Evolutionary conservation across 140 eudicot species (phyloP).

Genomic region (Erigeron philadelphicus): DNA sequence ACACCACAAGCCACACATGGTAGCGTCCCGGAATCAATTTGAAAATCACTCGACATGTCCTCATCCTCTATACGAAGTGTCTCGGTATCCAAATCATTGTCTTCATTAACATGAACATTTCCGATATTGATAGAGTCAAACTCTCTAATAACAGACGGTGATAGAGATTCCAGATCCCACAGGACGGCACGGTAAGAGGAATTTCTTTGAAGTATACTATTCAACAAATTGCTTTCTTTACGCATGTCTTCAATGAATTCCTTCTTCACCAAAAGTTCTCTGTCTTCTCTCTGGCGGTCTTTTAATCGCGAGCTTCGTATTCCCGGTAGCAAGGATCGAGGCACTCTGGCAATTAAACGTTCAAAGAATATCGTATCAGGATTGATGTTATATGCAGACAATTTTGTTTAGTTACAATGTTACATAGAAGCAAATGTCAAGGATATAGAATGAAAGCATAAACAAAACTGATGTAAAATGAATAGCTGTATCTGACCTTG

Average conservation of each 20-base stretch:
- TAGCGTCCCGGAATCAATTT: constrained; percentile 80
- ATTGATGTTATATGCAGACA: background rate
- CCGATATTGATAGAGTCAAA: constrained; percentile 27
- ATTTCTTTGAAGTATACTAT: constrained; percentile 46
- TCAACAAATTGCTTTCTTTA: constrained; percentile 53
- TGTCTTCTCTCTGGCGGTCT: constrained; percentile 82
- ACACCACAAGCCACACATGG: constrained; percentile 97
- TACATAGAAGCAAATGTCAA: background rate
- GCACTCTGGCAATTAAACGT: constrained; percentile 59
- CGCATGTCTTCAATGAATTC: constrained; percentile 80
- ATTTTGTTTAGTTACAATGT: background rate
- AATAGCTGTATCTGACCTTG: constrained; percentile 49
- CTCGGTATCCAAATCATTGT: constrained; percentile 35
- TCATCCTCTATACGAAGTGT: constrained; percentile 40
- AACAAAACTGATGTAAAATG: background rate
- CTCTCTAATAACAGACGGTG: constrained; percentile 47
- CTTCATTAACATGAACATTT: constrained; percentile 25
- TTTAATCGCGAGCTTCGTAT: constrained; percentile 77
- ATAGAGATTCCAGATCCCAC: constrained; percentile 68
- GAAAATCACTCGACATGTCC: constrained; percentile 67
- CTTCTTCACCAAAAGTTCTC: constrained; percentile 73
- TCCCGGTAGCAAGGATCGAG: constrained; percentile 78
- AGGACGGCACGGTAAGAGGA: constrained; percentile 48
- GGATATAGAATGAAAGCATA: constrained; percentile 3
- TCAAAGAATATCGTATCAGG: constrained; percentile 17